Conservation (phyloP, 1,284 basidiomycete genomes). For the Pyrrhoderma lamaoense region DNA sequence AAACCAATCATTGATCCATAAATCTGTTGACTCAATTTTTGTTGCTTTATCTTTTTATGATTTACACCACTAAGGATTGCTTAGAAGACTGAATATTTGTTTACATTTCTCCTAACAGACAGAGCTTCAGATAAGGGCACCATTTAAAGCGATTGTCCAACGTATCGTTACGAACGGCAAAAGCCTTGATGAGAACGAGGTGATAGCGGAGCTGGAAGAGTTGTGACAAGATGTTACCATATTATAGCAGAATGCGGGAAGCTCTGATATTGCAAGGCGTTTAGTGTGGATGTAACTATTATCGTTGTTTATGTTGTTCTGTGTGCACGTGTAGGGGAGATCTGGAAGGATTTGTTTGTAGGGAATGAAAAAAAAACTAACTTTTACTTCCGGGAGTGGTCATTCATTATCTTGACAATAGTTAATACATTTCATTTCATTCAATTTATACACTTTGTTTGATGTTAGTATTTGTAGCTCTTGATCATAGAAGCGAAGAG, state of each 20-base stretch:
- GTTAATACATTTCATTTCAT: not conserved
- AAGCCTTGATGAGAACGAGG: slow-evolving; percentile 16
- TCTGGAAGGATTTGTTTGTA: not conserved
- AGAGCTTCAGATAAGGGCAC: slow-evolving; percentile 18
- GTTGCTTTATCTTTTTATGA: too few relatives aligned
- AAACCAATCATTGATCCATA: too few relatives aligned
- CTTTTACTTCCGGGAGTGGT: not conserved
- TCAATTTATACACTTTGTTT: too few relatives aligned
- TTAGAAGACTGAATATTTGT: too few relatives aligned
- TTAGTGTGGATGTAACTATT: too few relatives aligned
- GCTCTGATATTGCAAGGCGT: not conserved
- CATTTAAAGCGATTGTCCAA: slow-evolving; percentile 16
- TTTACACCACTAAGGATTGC: too few relatives aligned
- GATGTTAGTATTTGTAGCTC: too few relatives aligned
- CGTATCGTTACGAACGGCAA: slow-evolving; percentile 18
- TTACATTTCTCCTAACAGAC: slow-evolving; percentile 14
- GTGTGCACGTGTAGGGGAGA: too few relatives aligned
- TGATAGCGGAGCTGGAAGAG: slow-evolving; percentile 17
- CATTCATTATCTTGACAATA: not conserved
- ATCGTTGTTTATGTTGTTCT: too few relatives aligned
- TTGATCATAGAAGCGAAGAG: too few relatives aligned
- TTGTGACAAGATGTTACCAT: not conserved
- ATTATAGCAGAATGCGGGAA: slow-evolving; percentile 1
- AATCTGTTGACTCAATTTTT: too few relatives aligned
- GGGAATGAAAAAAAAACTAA: too few relatives aligned